phyloP scores from a whole-genome alignment of 306 rosid genomes.

The Dalbergia cochinchinensis region DNA sequence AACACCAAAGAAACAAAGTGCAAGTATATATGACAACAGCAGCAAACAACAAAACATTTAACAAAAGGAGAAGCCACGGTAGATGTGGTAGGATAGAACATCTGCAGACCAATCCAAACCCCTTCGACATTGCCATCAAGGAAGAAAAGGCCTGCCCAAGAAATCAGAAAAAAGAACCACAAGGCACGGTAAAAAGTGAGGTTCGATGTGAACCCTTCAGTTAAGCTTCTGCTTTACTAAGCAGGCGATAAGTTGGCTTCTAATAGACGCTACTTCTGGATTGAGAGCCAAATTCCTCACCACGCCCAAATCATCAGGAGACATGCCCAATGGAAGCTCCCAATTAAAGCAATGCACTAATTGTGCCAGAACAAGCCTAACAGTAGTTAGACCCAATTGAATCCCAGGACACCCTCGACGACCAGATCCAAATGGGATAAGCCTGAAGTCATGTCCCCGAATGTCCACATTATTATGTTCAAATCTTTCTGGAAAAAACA shows the following conservation, averaged over 20 bases:
- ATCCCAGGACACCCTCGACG: conserved; percentile 55
- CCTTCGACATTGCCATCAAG: too few species aligned
- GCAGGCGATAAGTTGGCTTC: conserved; percentile 39
- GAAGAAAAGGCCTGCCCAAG: too few species aligned
- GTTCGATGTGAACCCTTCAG: too few species aligned
- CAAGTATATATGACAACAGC: too few species aligned
- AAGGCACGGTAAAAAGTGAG: too few species aligned
- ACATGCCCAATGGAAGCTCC: conserved; percentile 41
- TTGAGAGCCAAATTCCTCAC: conserved; percentile 39
- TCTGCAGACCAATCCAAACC: too few species aligned
- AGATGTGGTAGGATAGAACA: too few species aligned
- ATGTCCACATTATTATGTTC: background rate
- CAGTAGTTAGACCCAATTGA: conserved; percentile 39
- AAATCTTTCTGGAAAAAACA: conserved; percentile 50
- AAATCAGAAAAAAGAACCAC: too few species aligned
- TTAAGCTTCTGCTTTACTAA: too few species aligned
- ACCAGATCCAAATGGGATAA: conserved; percentile 59
- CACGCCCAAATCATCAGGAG: conserved; percentile 47
- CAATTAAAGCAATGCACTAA: conserved; percentile 55
- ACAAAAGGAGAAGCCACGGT: too few species aligned
- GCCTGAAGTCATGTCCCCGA: conserved; percentile 43
- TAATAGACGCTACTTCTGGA: conserved; percentile 10
- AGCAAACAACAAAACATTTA: too few species aligned
- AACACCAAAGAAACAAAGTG: too few species aligned
- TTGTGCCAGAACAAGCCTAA: conserved; percentile 41